Evolutionary conservation across 2,329 filamentous ascomycete genomes (phyloP).

Genomic region (Sclerotinia sclerotiorum): DNA sequence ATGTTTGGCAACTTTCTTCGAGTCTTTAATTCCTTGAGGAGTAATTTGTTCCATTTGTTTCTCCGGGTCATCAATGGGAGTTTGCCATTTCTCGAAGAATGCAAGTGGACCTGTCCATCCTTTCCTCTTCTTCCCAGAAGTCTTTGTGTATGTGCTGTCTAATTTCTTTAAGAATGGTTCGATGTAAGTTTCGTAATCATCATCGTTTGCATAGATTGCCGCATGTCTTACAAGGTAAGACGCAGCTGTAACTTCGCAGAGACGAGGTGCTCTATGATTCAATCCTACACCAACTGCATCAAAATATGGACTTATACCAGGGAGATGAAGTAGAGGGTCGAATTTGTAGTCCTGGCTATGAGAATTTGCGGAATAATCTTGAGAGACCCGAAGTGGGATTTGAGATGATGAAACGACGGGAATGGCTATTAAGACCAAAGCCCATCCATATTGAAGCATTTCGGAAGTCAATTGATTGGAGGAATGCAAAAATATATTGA

Average conservation of each 20-base stretch:
- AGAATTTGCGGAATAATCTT: slow-evolving; percentile 24
- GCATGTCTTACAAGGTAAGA: slow-evolving; percentile 52
- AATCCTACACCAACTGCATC: slow-evolving; percentile 45
- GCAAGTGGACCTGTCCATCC: slow-evolving; percentile 36
- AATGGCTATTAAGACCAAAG: neutral
- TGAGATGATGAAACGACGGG: slow-evolving; percentile 8
- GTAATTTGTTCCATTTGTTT: slow-evolving; percentile 39
- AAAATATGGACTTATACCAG: slow-evolving; percentile 58
- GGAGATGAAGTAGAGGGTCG: slow-evolving; percentile 54
- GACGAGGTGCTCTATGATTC: slow-evolving; percentile 38
- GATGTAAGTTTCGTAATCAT: slow-evolving; percentile 52
- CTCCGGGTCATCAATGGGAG: slow-evolving; percentile 37
- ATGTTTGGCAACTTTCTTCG: slow-evolving; percentile 37
- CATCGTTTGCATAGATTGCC: slow-evolving; percentile 53
- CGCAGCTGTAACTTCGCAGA: slow-evolving; percentile 50
- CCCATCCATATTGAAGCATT: slow-evolving; percentile 9
- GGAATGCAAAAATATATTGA: no score
- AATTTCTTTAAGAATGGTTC: slow-evolving; percentile 53
- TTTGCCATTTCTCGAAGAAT: slow-evolving; percentile 37
- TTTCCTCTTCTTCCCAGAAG: slow-evolving; percentile 28
- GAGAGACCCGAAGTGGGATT: slow-evolving; percentile 22
- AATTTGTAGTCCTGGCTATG: slow-evolving; percentile 47
- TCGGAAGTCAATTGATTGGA: neutral
- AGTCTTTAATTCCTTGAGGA: slow-evolving; percentile 36
- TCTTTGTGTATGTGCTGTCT: slow-evolving; percentile 48